Conservation (phyloP, 2,329 filamentous ascomycete genomes). For the Trichophyton schoenleinii region DNA sequence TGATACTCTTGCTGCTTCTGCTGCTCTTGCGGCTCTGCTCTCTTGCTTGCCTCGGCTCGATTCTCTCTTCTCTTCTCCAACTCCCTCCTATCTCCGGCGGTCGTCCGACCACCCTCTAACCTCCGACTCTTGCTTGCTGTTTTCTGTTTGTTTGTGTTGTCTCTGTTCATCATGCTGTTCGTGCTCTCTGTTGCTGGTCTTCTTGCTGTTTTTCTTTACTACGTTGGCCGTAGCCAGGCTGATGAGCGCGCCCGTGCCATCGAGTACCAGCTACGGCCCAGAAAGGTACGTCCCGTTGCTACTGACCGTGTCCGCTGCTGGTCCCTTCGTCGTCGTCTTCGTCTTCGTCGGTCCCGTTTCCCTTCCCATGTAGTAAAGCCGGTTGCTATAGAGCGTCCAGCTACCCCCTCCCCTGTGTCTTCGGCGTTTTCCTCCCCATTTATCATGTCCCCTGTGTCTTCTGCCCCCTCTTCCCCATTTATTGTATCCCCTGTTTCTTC, state of each 20-base stretch:
- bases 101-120: background rate
- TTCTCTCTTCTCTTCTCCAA: no score
- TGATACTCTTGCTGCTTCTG: background rate
- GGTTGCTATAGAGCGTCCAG: background rate
- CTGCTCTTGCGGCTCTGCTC: background rate
- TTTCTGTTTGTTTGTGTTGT: background rate
- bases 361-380: background rate
- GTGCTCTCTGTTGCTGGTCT: background rate
- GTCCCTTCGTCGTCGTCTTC: background rate
- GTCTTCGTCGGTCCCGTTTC: background rate
- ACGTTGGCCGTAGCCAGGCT: background rate
- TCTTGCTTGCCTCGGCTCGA: no score
- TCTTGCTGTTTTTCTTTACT: slow-evolving; percentile 3
- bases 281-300: slow-evolving; percentile 1
- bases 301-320: background rate
- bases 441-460: background rate
- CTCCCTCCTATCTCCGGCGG: no score
- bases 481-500: background rate
- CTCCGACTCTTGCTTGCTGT: background rate
- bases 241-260: background rate
- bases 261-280: background rate
- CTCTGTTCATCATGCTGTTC: background rate
- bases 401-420: background rate
- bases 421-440: background rate
- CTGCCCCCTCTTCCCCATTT: background rate